These are phyloP conservation scores for Aspergillus sclerotialis DNA, from an alignment of 2,329 filamentous ascomycete genomes.

Conservation along the genomic window DNA sequence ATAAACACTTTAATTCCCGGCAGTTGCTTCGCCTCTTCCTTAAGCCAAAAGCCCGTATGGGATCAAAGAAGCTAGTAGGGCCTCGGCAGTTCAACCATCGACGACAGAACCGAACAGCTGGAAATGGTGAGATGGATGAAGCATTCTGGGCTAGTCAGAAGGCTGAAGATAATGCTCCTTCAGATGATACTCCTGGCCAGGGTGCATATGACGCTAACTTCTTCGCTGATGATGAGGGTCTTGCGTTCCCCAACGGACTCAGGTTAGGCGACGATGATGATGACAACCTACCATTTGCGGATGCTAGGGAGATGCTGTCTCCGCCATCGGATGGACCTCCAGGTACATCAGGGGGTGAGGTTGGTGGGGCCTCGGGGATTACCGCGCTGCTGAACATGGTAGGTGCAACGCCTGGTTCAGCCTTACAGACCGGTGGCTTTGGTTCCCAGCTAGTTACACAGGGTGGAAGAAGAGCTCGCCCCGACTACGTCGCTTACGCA, in stretches of 20 bases:
- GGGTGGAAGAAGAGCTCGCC: constrained; percentile 49
- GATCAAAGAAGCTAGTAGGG: constrained; percentile 54
- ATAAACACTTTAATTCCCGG: constrained; percentile 96
- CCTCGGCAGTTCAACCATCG: constrained; percentile 30
- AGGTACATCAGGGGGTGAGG: constrained; percentile 24
- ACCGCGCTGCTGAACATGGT: constrained; percentile 34
- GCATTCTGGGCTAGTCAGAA: constrained; percentile 77
- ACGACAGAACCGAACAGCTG: constrained; percentile 47
- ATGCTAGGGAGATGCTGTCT: constrained; percentile 43
- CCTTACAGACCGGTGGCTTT: constrained; percentile 44
- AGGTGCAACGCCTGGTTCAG: constrained; percentile 30
- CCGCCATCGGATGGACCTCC: constrained; percentile 30
- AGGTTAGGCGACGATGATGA: constrained; percentile 42
- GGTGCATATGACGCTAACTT: constrained; percentile 96
- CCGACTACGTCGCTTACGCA: constrained; percentile 61
- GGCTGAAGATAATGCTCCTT: constrained; percentile 46
- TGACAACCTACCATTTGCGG: constrained; percentile 42
- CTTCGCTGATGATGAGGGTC: constrained; percentile 67
- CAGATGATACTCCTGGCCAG: constrained; percentile 51
- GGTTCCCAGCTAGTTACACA: constrained; percentile 58
- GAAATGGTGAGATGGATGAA: constrained; percentile 79
- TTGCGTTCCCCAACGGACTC: constrained; percentile 40
- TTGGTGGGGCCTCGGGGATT: constrained; percentile 29
- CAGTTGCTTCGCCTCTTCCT: constrained; percentile 85
- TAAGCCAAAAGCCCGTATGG: constrained; percentile 84